Base-by-base conservation (phyloP, 345 rosid genomes). In the Moricandia moricandioides region DNA sequence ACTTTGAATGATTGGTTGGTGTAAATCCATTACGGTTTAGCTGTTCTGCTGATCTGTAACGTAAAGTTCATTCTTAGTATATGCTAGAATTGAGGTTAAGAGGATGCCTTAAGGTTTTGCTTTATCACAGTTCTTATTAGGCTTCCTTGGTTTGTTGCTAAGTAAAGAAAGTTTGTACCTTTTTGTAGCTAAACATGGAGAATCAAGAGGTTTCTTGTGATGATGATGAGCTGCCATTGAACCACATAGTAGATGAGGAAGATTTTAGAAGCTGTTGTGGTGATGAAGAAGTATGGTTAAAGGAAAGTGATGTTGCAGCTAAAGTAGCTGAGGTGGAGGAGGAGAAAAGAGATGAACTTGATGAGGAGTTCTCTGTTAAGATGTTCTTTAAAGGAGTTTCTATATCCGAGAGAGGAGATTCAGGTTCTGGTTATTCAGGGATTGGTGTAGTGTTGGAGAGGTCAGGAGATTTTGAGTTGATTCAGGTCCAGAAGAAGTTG, bases 261-360 rank as follows among this genome's bases (percentile, higher is more conserved):
- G 99, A 95, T 18, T 95, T 95, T 69, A 78, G 93, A 29, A 95
- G 99, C 33, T 95, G 97, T 82, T 91, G 93, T 34, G 97, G 83
- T 72, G 98, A 94, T 74, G 93, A 88, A 18, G 96, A 90, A 24
- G 89, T 87, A 1, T 94, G 95, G 98, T 73, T 78, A 43, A 88
- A 85, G 67, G 96, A 87, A 67, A 71, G 75, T 66, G 97, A 90
- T 68, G 90, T 86, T 55, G 40, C 73, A 58, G 74, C 56, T 71
- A 85, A 74, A 82, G 72, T 30, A 29, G 82, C 75, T 69, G 90
- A 82, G 24, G 24, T 21, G 60, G 67, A 82, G 47, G 64, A 71
- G 9, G 69, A 80, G 75, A 77, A 82, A 70, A 83, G 67, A 14
- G 82, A 81, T 10, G 82, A 83, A 58, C 81, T 21, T 21, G 24